phyloP scores from a whole-genome alignment of 129 eudicot species.

The Saussurea involucrata region DNA sequence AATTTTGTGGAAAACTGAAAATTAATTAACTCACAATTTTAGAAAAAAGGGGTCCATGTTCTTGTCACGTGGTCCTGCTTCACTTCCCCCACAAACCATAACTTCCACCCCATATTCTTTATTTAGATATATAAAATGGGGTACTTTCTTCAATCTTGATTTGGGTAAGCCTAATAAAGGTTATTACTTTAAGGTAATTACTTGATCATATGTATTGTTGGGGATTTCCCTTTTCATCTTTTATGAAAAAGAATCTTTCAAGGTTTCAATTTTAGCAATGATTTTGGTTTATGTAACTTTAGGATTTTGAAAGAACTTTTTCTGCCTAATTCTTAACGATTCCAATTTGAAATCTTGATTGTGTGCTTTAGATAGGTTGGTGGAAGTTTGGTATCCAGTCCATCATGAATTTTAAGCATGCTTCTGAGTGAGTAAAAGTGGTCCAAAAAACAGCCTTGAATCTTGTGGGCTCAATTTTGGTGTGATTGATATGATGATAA shows the following conservation, averaged over 20 bases:
- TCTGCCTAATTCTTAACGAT: conserved; percentile 18
- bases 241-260: neutral
- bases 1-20: conserved; percentile 13
- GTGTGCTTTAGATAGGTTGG: conserved; percentile 34
- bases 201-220: conserved; percentile 26
- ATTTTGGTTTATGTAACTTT: neutral
- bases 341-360: conserved; percentile 12
- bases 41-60: conserved; percentile 45
- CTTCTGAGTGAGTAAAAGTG: conserved; percentile 20
- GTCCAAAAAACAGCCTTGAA: conserved; percentile 40
- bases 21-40: conserved; percentile 22
- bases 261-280: neutral
- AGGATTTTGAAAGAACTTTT: neutral
- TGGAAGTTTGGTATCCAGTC: conserved; percentile 36
- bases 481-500: conserved; percentile 50
- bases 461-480: conserved; percentile 49
- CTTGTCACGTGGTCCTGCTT: conserved; percentile 53
- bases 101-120: conserved; percentile 5
- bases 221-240: neutral
- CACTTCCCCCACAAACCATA: conserved; percentile 22
- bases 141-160: conserved; percentile 15
- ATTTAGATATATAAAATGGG: neutral
- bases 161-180: conserved; percentile 26
- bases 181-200: conserved; percentile 22
- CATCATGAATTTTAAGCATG: conserved; percentile 19